Evolutionary conservation across 2,329 filamentous ascomycete species (phyloP).

Genomic region (Hymenoscyphus occultus): DNA sequence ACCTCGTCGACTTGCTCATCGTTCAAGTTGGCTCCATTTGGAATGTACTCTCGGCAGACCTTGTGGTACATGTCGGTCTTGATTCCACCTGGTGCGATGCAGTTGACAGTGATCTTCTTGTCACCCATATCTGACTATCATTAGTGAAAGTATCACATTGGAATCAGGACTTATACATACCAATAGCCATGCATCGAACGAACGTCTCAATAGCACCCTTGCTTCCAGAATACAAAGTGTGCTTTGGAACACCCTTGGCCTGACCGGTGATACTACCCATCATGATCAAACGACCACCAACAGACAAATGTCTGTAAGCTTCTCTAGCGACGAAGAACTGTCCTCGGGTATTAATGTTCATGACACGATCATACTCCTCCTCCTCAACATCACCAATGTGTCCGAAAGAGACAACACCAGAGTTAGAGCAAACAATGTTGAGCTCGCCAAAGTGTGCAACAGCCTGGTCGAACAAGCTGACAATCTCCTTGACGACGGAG

Average conservation of each 20-base stretch:
- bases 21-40: slow-evolving; percentile 51
- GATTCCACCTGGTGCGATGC: slow-evolving; percentile 67
- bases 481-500: slow-evolving; percentile 42
- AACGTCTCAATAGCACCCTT: slow-evolving; percentile 78
- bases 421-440: slow-evolving; percentile 36
- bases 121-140: slow-evolving; percentile 46
- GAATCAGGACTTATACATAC: slow-evolving; percentile 51
- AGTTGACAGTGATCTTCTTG: slow-evolving; percentile 65
- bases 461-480: slow-evolving; percentile 30
- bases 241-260: slow-evolving; percentile 65
- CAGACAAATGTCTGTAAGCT: slow-evolving; percentile 67
- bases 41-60: slow-evolving; percentile 63
- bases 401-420: slow-evolving; percentile 53
- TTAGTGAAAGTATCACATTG: slow-evolving; percentile 50
- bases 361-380: slow-evolving; percentile 45
- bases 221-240: slow-evolving; percentile 70
- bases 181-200: slow-evolving; percentile 69
- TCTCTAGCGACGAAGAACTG: slow-evolving; percentile 77
- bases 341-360: slow-evolving; percentile 62
- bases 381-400: slow-evolving; percentile 32
- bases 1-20: slow-evolving; percentile 56
- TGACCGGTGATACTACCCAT: slow-evolving; percentile 70
- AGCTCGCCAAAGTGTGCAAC: slow-evolving; percentile 34
- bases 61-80: slow-evolving; percentile 66
- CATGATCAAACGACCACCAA: slow-evolving; percentile 70